Conservation (phyloP, 2,329 filamentous ascomycete genomes). For the Dryadomyces quercus-mongolicae region DNA sequence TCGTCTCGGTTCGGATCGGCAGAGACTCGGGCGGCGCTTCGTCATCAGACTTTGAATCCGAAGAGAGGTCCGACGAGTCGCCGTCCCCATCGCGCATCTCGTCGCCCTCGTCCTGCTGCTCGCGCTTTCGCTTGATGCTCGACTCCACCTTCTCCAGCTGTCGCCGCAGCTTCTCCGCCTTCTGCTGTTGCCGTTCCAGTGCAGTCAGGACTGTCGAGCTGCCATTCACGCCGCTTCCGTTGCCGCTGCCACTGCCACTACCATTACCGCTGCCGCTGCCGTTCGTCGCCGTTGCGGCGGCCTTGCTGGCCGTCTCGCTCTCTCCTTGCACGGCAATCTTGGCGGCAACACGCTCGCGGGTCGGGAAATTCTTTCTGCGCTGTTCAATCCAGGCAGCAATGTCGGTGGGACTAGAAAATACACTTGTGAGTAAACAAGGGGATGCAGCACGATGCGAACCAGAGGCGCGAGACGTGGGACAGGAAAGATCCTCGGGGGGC, state of each 20-base stretch:
- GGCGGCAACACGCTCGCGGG: conserved; percentile 54
- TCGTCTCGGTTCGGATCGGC: conserved; percentile 29
- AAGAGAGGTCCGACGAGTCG: conserved; percentile 24
- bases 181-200: conserved; percentile 40
- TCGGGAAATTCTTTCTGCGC: conserved; percentile 69
- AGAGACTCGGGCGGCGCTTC: conserved; percentile 41
- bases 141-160: conserved; percentile 60
- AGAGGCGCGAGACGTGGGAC: no score
- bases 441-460: no score
- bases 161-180: conserved; percentile 49
- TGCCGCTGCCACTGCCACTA: conserved; percentile 20
- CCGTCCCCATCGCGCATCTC: conserved; percentile 41
- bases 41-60: conserved; percentile 40
- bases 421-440: conserved; percentile 7
- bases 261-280: conserved; percentile 20
- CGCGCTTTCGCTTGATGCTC: conserved; percentile 56
- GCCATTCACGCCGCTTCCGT: conserved; percentile 19
- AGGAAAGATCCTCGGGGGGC: no score
- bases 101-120: conserved; percentile 54
- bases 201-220: conserved; percentile 27
- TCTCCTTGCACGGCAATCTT: conserved; percentile 40
- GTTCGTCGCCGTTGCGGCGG: conserved; percentile 30
- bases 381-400: conserved; percentile 72
- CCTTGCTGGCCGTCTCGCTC: conserved; percentile 42
- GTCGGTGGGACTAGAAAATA: conserved; percentile 43